Base-by-base conservation (phyloP, 2,329 filamentous ascomycete genomes). In the Endoconidiophora polonica region DNA sequence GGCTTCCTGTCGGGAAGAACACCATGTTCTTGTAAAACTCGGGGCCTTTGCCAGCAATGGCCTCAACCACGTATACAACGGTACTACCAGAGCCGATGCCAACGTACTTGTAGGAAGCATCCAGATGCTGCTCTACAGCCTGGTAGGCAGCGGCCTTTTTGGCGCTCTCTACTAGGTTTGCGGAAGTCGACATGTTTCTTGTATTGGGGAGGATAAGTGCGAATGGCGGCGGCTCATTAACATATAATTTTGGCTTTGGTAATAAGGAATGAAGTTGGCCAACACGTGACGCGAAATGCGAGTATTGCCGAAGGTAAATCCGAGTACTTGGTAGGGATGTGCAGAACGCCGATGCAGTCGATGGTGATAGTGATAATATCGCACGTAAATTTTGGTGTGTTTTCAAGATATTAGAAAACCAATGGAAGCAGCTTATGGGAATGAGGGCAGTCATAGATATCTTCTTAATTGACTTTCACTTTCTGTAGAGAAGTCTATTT, bases 1-100 rank as follows among this genome's bases (percentile, higher is more conserved):
- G 87, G 68, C 81, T 90, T 22, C 91, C 91, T 0, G 91, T 98
- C 5, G 91, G 90, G 26, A 94, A 75, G 65, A 95, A 98, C 60
- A 77, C 79, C 70, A 94, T 94, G 56, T 67, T 61, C 33, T 68
- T 64, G 45, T 74, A 76, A 51, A 75, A 69, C 2, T 65, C 62
- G 6, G 66, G 61, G 3, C 75, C 73, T 48, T 80, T 74, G 49
- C 71, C 72, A 37, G 73, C 73, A 65, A 93, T 90, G 50, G 84
- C 83, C 57, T 88, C 82, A 53, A 91, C 84, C 45, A 90, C 84
- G 64, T 90, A 87, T 59, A 87, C 77, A 55, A 91, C 86, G 18
- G 83, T 86, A 58, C 81, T 83, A 53, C 83, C 83, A 52, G 82
- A 86, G 55, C 85, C 85, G 63, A 91, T 90, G 57, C 85, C 85